A percentile compares a stretch with the other conserved stretches of the same genome.
Conservation (phyloP, 441 rosid species). For the Macaranga tanarius region DNA sequence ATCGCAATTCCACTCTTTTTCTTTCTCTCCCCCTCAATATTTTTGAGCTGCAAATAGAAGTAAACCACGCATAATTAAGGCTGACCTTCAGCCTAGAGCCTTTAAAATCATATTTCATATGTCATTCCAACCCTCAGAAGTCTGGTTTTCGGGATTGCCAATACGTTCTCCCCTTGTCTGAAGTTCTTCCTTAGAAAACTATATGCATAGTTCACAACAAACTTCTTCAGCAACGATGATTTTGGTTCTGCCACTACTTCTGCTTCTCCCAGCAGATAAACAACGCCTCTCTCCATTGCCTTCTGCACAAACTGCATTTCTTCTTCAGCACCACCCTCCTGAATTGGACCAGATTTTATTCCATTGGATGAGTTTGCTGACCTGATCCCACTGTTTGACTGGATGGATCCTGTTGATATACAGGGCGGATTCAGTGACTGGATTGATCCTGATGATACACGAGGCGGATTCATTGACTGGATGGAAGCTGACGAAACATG, state of each 20-base stretch:
- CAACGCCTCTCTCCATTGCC: slow-evolving; percentile 62
- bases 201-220: slow-evolving; percentile 55
- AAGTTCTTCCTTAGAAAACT: slow-evolving; percentile 62
- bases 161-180: slow-evolving; percentile 50
- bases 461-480: slow-evolving; percentile 1
- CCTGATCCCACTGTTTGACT: slow-evolving; percentile 17
- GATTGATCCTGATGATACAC: slow-evolving; percentile 13
- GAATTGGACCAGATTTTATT: slow-evolving; percentile 24
- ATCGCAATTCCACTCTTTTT: too few species aligned
- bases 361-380: slow-evolving; percentile 29
- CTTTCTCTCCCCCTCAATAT: too few species aligned
- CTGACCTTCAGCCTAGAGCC: too few species aligned
- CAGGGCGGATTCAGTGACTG: slow-evolving; percentile 6
- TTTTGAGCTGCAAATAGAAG: not conserved
- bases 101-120: slow-evolving; percentile 50
- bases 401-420: slow-evolving; percentile 36
- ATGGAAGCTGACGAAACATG: slow-evolving; percentile 11
- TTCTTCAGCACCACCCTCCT: slow-evolving; percentile 36
- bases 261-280: slow-evolving; percentile 68
- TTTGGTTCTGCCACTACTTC: slow-evolving; percentile 51
- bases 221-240: slow-evolving; percentile 65
- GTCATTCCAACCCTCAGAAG: slow-evolving; percentile 85
- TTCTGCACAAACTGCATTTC: slow-evolving; percentile 55
- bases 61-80: too few species aligned
- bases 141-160: slow-evolving; percentile 55